A percentile compares a stretch with the other conserved stretches of the same genome.
Evolutionary conservation across 495 filamentous ascomycete genomes (phyloP).

Genomic region (Neurospora intermedia): DNA sequence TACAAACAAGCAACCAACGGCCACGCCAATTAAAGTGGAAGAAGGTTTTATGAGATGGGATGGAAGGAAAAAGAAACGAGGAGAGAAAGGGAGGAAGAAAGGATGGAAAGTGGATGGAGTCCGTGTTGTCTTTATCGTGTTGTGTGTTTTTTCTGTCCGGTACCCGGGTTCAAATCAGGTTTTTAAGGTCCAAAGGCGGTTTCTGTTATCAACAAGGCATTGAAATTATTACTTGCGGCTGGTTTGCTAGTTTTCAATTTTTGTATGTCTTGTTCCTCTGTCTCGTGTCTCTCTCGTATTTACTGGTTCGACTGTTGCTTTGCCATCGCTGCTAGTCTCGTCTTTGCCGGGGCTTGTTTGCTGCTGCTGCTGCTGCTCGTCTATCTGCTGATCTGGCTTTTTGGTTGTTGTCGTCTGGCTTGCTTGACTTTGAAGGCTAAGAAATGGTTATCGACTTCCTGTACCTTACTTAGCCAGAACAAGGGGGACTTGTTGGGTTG

Average conservation of each 20-base stretch:
- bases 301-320: background rate
- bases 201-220: background rate
- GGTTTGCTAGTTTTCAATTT: slow-evolving; percentile 2
- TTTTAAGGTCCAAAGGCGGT: background rate
- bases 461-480: background rate
- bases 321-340: background rate
- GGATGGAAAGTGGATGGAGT: background rate
- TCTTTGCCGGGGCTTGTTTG: background rate
- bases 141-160: background rate
- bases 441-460: background rate
- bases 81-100: background rate
- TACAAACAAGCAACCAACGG: background rate
- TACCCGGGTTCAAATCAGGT: background rate
- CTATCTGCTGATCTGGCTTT: background rate
- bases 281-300: slow-evolving; percentile 3
- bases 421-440: background rate
- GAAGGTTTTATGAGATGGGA: background rate
- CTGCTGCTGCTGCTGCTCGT: background rate
- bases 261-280: background rate
- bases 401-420: background rate
- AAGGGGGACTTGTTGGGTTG: background rate
- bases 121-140: background rate
- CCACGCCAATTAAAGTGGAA: background rate
- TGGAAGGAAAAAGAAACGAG: background rate
- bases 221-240: background rate